Evolutionary conservation across 2,329 filamentous ascomycete genomes (phyloP).

Genomic region (Fusarium duplospermum): DNA sequence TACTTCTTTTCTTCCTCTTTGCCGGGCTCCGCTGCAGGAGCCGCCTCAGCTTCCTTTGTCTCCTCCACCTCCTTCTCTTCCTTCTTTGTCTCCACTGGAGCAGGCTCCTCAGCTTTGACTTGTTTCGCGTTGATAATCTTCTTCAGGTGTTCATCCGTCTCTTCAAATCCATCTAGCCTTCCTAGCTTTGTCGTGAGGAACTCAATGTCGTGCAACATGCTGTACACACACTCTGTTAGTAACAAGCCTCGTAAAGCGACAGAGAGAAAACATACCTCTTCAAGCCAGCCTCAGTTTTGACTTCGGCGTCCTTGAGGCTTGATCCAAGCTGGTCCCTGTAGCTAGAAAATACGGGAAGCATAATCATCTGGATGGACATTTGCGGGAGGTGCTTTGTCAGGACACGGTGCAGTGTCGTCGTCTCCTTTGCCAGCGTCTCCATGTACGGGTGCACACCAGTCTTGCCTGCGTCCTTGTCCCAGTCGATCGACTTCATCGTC

Average conservation of each 20-base stretch:
- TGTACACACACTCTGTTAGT: slow-evolving; percentile 49
- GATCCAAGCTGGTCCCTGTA: slow-evolving; percentile 84
- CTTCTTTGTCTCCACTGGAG: slow-evolving; percentile 13
- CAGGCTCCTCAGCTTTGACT: slow-evolving; percentile 35
- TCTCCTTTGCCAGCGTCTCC: slow-evolving; percentile 89
- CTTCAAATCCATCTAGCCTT: slow-evolving; percentile 82
- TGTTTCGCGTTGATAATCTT: slow-evolving; percentile 73
- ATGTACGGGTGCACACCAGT: slow-evolving; percentile 75
- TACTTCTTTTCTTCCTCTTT: slow-evolving; percentile 39
- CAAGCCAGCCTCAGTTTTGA: slow-evolving; percentile 75
- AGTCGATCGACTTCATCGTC: slow-evolving; percentile 79
- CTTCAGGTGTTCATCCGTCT: slow-evolving; percentile 76
- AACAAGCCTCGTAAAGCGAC: neutral
- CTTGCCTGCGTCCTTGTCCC: slow-evolving; percentile 66
- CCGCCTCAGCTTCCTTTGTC: slow-evolving; percentile 25
- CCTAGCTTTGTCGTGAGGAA: slow-evolving; percentile 77
- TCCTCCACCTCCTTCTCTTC: slow-evolving; percentile 27
- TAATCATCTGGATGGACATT: slow-evolving; percentile 81
- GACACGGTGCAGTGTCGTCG: slow-evolving; percentile 84
- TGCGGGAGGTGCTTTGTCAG: slow-evolving; percentile 85
- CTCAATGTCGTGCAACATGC: slow-evolving; percentile 81
- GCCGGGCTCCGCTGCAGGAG: slow-evolving; percentile 20
- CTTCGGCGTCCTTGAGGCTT: slow-evolving; percentile 73
- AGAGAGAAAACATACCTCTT: slow-evolving; percentile 68
- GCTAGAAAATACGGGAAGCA: slow-evolving; percentile 84